Evolutionary conservation across 2,329 filamentous ascomycete species (phyloP), one percentile per base, ranked within the genome.

Genomic region (Xylogone sp.): DNA sequence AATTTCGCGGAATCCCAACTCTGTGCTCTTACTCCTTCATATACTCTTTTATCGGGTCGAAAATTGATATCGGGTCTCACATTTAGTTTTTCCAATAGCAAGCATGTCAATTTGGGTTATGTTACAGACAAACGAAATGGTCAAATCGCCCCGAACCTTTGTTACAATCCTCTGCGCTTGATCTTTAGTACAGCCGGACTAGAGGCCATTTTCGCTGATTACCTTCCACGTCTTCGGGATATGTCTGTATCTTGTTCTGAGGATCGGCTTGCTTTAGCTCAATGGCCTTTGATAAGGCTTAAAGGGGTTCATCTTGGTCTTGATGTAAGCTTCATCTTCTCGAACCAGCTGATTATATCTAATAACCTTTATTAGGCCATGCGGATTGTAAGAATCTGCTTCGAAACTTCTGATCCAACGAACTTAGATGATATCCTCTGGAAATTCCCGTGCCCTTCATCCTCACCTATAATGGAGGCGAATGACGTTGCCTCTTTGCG

Each of bases 301-400:
- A 44, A 53, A 24, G 51, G 51, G 18, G 22, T 53, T 46, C 42
- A 34, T 49, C 46, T 53, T 53, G 43, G 51, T 43, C 42, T 53
- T 21, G 51, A 53, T 53, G 46, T 53, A 42, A 24, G 51, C 10
- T 27, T 27, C 10, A 27, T 27, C 24, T 27, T 27, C 24, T 27
- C n/a, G 24, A 27, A 27, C 10, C 10, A 10, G 5, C n/a, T 5
- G 4, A 43, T 43, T 20, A 49, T 42, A 31, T 49, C 51, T 49
- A 31, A 49, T 19, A 49, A 31, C 31, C 5, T 46, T 21, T 47
- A 16, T 19, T 53, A 53, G 51, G 46, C 51, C 5, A 49, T 53
- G 29, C 46, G 46, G 39, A 53, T 53, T 20, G 46, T 53, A 29
- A 45, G 51, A n/a, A 53, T 53, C 46, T 42, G 43, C 31, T 24